Percentiles rank a stretch among this genome's conserved stretches.
These are phyloP conservation scores for Ustilago tritici DNA, from an alignment of 1,284 basidiomycete genomes.

Conservation along the genomic window DNA sequence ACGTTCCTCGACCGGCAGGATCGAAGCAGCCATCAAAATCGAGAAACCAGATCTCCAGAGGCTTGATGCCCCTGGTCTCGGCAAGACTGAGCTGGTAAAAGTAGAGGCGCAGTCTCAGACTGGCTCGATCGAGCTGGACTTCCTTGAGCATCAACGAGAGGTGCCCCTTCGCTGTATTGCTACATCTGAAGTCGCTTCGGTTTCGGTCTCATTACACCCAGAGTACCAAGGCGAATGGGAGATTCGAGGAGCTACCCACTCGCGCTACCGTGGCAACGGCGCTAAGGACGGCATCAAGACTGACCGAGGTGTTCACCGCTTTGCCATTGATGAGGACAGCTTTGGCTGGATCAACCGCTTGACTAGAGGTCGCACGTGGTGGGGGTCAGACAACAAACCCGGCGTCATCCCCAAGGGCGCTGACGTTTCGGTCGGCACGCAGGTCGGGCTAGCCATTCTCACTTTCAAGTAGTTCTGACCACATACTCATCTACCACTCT, in stretches of 20 bases:
- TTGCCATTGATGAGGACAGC: slow-evolving; percentile 43
- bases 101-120: slow-evolving; percentile 41
- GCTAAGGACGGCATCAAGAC: slow-evolving; percentile 23
- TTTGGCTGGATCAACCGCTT: slow-evolving; percentile 50
- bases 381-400: slow-evolving; percentile 20
- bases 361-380: slow-evolving; percentile 37
- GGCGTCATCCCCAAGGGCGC: slow-evolving; percentile 28
- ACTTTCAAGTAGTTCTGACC: slow-evolving; percentile 31
- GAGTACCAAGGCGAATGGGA: slow-evolving; percentile 53
- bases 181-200: slow-evolving; percentile 34
- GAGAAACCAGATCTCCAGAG: slow-evolving; percentile 38
- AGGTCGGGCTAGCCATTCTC: slow-evolving; percentile 43
- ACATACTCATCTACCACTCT: not conserved
- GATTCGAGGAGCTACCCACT: slow-evolving; percentile 46
- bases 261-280: slow-evolving; percentile 38
- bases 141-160: slow-evolving; percentile 34
- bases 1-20: slow-evolving; percentile 33
- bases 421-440: slow-evolving; percentile 25
- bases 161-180: slow-evolving; percentile 50
- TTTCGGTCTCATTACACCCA: slow-evolving; percentile 35
- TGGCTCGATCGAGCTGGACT: slow-evolving; percentile 51
- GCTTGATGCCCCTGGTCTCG: slow-evolving; percentile 36
- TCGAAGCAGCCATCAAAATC: slow-evolving; percentile 50
- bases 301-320: slow-evolving; percentile 27
- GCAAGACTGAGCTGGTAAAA: slow-evolving; percentile 37